Base-by-base conservation (phyloP, 768 basidiomycete genomes). In the Pholiota conissans region DNA sequence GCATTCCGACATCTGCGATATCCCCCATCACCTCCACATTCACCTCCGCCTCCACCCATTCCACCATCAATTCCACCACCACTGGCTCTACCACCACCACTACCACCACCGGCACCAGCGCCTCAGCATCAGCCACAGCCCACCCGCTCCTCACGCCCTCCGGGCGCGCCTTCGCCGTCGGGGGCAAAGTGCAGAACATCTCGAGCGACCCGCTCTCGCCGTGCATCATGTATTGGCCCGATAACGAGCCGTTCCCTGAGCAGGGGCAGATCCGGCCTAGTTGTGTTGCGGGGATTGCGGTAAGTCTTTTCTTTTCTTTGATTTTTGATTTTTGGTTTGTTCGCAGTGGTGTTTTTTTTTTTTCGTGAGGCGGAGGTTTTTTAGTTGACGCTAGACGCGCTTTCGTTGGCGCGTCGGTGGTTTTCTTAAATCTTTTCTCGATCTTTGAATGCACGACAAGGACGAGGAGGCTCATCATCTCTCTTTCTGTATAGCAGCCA, bases 191-290 rank as follows among this genome's bases (percentile, higher is more conserved):
- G 6, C 89, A 87, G 64, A 92, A 94, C 63, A 71, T 93, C 58
- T 92, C 90, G 26, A 75, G 63, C 35, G 90, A 93, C 67, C 89
- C 90, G 18, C 69, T 85, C 49, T 65, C 75, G 27, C 89, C 91
- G 3, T 91, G 91, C 63, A 79, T 92, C 74, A 87, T 93, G 85
- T 93, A 88, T 64, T 94, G 92, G 92, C 91, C 92, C 4, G 91
- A 93, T 70, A 94, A 94, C 63, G 92, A 94, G 67, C 81, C 89
- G 3, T 76, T 91, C 59, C 92, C 92, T 0, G 87, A 90, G 62
- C 86, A 84, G 68, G 84, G 89, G 11, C 92, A 93, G 74, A 89
- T 88, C 57, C 78, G 90, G 3, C 90, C 88, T 0, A 79, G 74
- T 58, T 77, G 67, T 20, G 71, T 87, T 16, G 71, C 75, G 51